These are phyloP conservation scores for Aspergillus chevalieri DNA, from an alignment of 2,329 filamentous ascomycete species.

Conservation along the genomic window DNA sequence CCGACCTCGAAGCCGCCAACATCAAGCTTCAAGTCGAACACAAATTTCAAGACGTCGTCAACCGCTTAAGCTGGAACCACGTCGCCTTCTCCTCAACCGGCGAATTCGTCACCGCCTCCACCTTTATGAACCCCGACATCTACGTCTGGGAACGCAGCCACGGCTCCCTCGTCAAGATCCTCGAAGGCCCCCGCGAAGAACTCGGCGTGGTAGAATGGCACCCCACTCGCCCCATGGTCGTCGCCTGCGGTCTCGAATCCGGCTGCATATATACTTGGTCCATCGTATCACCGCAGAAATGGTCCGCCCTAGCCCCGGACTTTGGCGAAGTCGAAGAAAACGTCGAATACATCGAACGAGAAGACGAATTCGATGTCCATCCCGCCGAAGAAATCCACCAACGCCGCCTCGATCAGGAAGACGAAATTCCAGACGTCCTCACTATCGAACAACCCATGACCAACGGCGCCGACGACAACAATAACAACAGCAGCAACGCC, in stretches of 20 bases:
- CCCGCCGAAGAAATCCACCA: slow-evolving; percentile 92
- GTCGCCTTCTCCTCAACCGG: slow-evolving; percentile 90
- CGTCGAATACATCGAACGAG: slow-evolving; percentile 87
- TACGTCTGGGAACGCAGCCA: slow-evolving; percentile 96
- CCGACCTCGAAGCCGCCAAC: slow-evolving; percentile 69
- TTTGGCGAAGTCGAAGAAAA: slow-evolving; percentile 98
- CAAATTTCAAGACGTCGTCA: slow-evolving; percentile 97
- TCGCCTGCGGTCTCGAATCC: slow-evolving; percentile 85
- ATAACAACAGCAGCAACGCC: slow-evolving; percentile 37
- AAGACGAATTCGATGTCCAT: slow-evolving; percentile 98
- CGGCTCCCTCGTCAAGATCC: slow-evolving; percentile 89
- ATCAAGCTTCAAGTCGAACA: slow-evolving; percentile 90
- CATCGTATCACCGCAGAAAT: slow-evolving; percentile 88
- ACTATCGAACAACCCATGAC: slow-evolving; percentile 64
- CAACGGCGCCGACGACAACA: slow-evolving; percentile 51
- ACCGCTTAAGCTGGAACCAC: slow-evolving; percentile 92
- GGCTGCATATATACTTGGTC: slow-evolving; percentile 95
- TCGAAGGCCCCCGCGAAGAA: slow-evolving; percentile 95
- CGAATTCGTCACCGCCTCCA: slow-evolving; percentile 93
- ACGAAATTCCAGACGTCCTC: slow-evolving; percentile 87
- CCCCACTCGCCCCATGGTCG: slow-evolving; percentile 76
- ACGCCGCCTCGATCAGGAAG: slow-evolving; percentile 80
- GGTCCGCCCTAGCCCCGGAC: slow-evolving; percentile 93
- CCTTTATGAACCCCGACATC: slow-evolving; percentile 96
- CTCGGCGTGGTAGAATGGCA: slow-evolving; percentile 97